Percentiles rank a stretch among this genome's conserved stretches.
Conservation (phyloP, 73 alveolate genomes). For the Tetrahymena elliotti region DNA sequence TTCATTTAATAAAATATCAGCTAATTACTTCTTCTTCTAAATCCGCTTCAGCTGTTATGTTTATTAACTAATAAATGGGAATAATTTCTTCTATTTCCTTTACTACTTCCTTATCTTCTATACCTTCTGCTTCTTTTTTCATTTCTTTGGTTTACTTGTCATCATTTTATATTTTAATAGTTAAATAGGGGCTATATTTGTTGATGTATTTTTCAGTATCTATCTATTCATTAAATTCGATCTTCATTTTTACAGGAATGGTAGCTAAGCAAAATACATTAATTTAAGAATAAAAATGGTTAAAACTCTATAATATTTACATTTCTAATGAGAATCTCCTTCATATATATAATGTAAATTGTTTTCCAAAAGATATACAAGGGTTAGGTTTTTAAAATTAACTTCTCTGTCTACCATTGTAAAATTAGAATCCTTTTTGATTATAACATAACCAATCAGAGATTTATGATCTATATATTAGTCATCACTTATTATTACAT, state of each 20-base stretch:
- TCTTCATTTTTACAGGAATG: neutral
- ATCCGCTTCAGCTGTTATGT: neutral
- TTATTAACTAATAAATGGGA: neutral
- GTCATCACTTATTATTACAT: neutral
- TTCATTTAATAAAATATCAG: too few relatives aligned
- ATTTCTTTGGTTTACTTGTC: too few relatives aligned
- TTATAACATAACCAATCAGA: neutral
- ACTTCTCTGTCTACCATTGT: neutral
- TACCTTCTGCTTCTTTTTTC: too few relatives aligned
- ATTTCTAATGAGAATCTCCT: too few relatives aligned
- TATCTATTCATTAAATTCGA: neutral
- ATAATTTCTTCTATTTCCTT: too few relatives aligned
- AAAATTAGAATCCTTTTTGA: neutral
- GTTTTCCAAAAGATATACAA: neutral
- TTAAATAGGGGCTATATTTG: neutral
- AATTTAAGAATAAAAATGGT: neutral
- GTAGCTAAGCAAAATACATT: neutral
- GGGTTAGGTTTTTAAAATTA: neutral
- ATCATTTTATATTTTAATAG: neutral
- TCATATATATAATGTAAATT: neutral
- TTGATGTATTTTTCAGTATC: neutral
- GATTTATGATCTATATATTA: neutral
- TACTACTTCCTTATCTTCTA: too few relatives aligned
- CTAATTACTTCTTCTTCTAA: neutral
- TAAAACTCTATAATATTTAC: too few relatives aligned